Conservation (phyloP, 2,329 filamentous ascomycete genomes). For the Fusarium sp. region DNA sequence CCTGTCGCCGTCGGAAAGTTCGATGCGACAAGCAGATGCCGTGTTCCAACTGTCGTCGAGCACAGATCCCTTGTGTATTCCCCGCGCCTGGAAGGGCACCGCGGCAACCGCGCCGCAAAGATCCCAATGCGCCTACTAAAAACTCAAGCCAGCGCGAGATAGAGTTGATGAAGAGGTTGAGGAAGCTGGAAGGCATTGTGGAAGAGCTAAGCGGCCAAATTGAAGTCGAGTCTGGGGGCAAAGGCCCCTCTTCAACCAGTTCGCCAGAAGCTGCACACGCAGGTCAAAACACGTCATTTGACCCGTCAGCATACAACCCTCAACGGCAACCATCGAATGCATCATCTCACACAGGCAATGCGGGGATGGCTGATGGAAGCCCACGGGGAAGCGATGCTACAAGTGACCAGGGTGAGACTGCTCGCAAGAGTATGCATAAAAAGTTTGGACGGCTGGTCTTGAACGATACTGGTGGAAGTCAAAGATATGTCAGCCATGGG, state of each 20-base stretch:
- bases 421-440: constrained; percentile 51
- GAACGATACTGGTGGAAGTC: constrained; percentile 75
- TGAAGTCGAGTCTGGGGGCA: constrained; percentile 62
- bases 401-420: constrained; percentile 54
- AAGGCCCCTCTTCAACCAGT: constrained; percentile 49
- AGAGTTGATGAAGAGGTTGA: constrained; percentile 78
- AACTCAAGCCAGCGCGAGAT: constrained; percentile 72
- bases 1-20: constrained; percentile 72
- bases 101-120: constrained; percentile 73
- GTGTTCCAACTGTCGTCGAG: constrained; percentile 80
- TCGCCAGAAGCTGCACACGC: constrained; percentile 50
- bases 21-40: constrained; percentile 84
- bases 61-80: constrained; percentile 79
- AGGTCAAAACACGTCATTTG: constrained; percentile 26
- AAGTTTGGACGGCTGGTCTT: constrained; percentile 78
- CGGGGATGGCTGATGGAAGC: constrained; percentile 23
- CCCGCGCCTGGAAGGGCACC: constrained; percentile 80
- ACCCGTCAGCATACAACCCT: constrained; percentile 27
- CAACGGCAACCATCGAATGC: constrained; percentile 38
- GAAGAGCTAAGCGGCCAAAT: constrained; percentile 76
- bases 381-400: constrained; percentile 48
- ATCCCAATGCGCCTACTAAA: constrained; percentile 72
- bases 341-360: constrained; percentile 27
- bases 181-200: constrained; percentile 82
- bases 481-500: constrained; percentile 80